Evolutionary conservation across 768 basidiomycete genomes (phyloP), one percentile per base, ranked within the genome.

Genomic region (Serendipita vermifera): DNA sequence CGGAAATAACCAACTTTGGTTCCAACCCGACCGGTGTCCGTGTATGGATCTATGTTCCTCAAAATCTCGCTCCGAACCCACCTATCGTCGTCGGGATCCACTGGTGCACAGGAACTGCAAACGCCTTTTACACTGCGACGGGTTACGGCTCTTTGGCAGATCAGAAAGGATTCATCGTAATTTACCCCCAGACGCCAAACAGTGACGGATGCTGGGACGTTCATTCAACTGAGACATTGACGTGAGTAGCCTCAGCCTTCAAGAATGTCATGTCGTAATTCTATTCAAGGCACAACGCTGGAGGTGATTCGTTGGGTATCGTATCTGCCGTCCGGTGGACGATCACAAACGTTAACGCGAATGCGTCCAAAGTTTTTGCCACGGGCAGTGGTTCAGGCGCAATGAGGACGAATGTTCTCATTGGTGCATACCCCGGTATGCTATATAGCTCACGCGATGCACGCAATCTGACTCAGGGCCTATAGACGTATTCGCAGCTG

Each of bases 341-440:
- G 14, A 74, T 79, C 46, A 53, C 66, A 20, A 77, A 69, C 66
- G 77, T 69, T 58, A 70, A 69, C 32, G 77, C 76, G 33, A 73
- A 78, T 59, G 35, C 74, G 2, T 61, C 38, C 33, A 69, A 71
- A 35, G 77, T 79, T 57, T 79, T 73, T 64, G 73, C 71, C 26
- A 75, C 75, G 32, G 78, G 78, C 14, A 71, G 71, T 2, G 74
- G 73, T 3, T 78, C 77, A 2, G 79, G 78, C 38, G 71, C 71
- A 56, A 81, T 80, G 79, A 80, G 79, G 78, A 79, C 78, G 56
- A 76, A 74, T 61, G 77, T 79, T 24, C 67, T 79, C 38, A 66
- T 68, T 43, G 78, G 76, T 32, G 73, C 75, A 13, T 78, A 79
- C 66, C 78, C 78, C 11, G 54, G 46, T 51, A 1, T n/a, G 29